Evolutionary conservation across 2,329 filamentous ascomycete species (phyloP), one percentile per base, ranked within the genome.

Genomic region (Ophiostoma angusticollis): DNA sequence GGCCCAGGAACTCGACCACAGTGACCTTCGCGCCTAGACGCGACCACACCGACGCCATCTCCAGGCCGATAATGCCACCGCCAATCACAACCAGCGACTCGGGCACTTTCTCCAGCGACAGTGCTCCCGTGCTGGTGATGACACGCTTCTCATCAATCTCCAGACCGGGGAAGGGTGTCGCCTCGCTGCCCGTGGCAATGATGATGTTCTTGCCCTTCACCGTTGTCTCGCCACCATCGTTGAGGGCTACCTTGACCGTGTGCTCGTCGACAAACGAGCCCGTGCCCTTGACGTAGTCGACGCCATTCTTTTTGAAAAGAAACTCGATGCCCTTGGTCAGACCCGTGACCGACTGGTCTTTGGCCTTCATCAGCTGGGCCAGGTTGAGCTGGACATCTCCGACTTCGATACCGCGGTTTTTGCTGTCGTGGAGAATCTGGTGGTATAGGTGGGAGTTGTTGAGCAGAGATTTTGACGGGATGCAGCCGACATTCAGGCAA

Each of bases 401-500:
- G 52, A 98, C 91, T 58, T 96, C 89, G 60, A 98, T 98, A 59
- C 91, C 91, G 60, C 91, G 85, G 65, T 83, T 78, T 69, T 95
- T 94, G 50, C 86, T 89, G 70, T 98, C 91, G 69, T 98, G 89
- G 45, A 93, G 76, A 57, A 95, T 82, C 66, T 87, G 82, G 70
- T 96, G 89, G 72, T 96, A 96, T 45, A 96, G 75, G 63, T 95
- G 86, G 54, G 91, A 95, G 74, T 96, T 96, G 79, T 96, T 98
- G 62, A 98, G 84, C 52, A 98, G 84, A 47, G 91, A 95, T 68
- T 98, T 98, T 50, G 91, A 98, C 50, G 91, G 91, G 59, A 98
- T 98, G 68, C 91, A 98, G 67, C 91, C 91, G 57, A 98, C 91
- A 62, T 98, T 98, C 56, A 98, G 70, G 71, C 91, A 98, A 56